Percentiles rank a stretch among this genome's conserved stretches.
Conservation (phyloP, 805 yeast genomes). For the Phaffomyces antillensis region DNA sequence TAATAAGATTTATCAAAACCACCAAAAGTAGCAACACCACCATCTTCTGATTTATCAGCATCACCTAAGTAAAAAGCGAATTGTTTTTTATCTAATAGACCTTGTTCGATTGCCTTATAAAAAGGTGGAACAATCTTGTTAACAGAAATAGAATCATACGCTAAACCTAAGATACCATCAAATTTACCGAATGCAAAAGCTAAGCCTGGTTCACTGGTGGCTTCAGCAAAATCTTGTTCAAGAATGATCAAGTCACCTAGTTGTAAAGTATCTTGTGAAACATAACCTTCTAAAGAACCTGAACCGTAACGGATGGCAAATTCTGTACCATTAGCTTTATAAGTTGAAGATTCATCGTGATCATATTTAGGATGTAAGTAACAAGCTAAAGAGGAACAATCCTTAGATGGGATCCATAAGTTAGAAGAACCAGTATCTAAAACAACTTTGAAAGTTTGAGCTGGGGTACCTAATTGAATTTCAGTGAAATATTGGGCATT, state of each 20-base stretch:
- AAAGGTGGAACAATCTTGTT: conserved; percentile 89
- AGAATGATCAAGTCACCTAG: conserved; percentile 83
- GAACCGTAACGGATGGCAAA: conserved; percentile 88
- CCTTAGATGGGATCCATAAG: conserved; percentile 90
- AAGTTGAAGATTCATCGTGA: conserved; percentile 73
- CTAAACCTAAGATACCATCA: conserved; percentile 95
- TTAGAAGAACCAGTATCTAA: conserved; percentile 96
- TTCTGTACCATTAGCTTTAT: conserved; percentile 78
- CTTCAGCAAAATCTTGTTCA: conserved; percentile 92
- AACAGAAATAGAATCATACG: conserved; percentile 86
- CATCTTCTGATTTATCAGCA: conserved; percentile 56
- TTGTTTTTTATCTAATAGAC: conserved; percentile 74
- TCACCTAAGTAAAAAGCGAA: conserved; percentile 92
- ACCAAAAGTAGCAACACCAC: conserved; percentile 94
- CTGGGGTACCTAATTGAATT: conserved; percentile 86
- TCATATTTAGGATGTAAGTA: conserved; percentile 89
- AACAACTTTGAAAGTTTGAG: conserved; percentile 87
- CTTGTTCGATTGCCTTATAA: conserved; percentile 78
- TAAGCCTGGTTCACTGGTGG: conserved; percentile 94
- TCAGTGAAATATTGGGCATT: conserved; percentile 97
- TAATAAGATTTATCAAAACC: conserved; percentile 77
- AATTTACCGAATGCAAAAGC: conserved; percentile 98
- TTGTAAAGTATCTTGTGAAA: conserved; percentile 76
- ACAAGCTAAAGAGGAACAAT: conserved; percentile 92
- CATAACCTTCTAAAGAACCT: conserved; percentile 87